Evolutionary conservation across 2,329 filamentous ascomycete species (phyloP).

Genomic region (Fusarium succisae): DNA sequence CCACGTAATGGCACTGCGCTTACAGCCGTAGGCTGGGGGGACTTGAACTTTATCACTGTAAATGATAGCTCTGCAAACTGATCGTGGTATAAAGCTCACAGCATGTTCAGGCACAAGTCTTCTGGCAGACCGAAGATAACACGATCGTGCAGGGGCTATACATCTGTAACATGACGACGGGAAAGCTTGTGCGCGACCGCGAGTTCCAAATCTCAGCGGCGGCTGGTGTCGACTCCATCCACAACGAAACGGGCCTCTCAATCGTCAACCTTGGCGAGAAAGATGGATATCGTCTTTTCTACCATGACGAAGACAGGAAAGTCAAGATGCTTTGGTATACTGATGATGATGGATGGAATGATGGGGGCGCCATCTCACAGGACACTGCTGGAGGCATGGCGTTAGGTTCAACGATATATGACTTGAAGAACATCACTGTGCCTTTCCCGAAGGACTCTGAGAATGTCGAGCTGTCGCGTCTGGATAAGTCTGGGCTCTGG

Average conservation of each 20-base stretch:
- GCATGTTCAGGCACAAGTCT: background rate
- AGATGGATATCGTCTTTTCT: conserved; percentile 1
- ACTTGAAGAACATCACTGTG: background rate
- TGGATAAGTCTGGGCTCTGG: background rate
- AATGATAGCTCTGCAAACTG: rapidly evolving
- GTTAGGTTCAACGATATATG: background rate
- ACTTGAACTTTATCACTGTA: background rate
- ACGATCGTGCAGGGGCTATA: conserved; percentile 1
- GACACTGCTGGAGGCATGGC: background rate
- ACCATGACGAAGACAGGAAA: background rate
- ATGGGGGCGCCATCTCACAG: conserved; percentile 4
- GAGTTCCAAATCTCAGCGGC: background rate
- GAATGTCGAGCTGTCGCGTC: background rate
- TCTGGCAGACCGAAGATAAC: background rate
- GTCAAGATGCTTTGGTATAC: background rate
- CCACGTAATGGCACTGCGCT: background rate
- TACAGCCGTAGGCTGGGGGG: conserved; percentile 3
- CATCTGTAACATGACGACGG: background rate
- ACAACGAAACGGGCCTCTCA: background rate
- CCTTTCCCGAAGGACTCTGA: background rate
- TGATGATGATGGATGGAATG: background rate
- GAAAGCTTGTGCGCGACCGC: background rate
- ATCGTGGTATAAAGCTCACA: background rate
- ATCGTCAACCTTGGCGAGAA: background rate
- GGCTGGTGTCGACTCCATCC: background rate